Base-by-base conservation (phyloP, 306 rosid genomes). In the Luffa aegyptiaca region DNA sequence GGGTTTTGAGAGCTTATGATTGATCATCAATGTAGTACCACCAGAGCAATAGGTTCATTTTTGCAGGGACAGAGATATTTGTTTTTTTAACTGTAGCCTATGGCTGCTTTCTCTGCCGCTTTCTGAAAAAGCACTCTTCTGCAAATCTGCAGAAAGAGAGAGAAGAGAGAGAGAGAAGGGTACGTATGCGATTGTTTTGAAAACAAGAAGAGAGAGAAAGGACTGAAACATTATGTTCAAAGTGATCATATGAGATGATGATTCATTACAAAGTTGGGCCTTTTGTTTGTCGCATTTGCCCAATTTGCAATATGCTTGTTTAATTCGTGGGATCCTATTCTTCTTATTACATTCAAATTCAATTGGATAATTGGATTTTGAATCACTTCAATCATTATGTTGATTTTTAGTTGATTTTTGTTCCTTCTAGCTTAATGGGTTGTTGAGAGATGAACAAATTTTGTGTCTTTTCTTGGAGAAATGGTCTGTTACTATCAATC, bases 91-190 rank as follows among this genome's bases (percentile, higher is more conserved):
- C 75, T 68, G 75, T 44, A 45, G 53, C 75, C 35, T 5, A 76
- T 83, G 77, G 77, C 85, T 42, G 80, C 77, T 72, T 37, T 26
- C 80, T 82, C 79, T 77, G 73, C 33, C 4, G n/a, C 70, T 41
- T 79, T 16, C 80, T 75, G 83, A 18, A 53, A 80, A 83, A 75
- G 82, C 63, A 74, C 68, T 79, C 17, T 20, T 9, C 41, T 46
- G 42, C 59, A 21, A 21, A 0, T 45, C 45, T 72, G 58, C 59
- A 72, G 17, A 44, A 5, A n/a, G 56, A 59, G 8, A 65, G 20
- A 65, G 3, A 12, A 65, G 20, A 65, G 3, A 12, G 6, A 1
- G 2, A 9, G 31, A 0, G 8, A 21, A 11, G 61, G 18, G 41
- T 17, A 63, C 13, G 58, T 2, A 12, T 45, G 6, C 55, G 8